Percentiles rank a stretch among this genome's conserved stretches.
phyloP scores from a whole-genome alignment of 2,329 filamentous ascomycete species.

The Phaeosphaeriaceae sp. region DNA sequence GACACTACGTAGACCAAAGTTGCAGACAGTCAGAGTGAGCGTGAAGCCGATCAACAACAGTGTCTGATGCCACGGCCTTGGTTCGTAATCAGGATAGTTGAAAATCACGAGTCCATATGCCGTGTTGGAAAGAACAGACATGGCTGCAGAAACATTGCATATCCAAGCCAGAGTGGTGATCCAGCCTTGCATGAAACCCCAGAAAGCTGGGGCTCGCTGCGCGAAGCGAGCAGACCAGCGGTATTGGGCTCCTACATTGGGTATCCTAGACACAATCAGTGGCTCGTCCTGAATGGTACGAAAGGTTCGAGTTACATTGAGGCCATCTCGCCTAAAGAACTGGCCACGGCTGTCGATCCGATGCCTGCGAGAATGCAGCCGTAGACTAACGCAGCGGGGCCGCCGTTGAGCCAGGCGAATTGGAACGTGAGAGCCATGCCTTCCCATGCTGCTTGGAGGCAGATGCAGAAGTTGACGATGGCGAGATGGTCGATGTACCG shows the following conservation, averaged over 20 bases:
- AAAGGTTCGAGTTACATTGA: too few species aligned
- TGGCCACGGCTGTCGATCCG: background rate
- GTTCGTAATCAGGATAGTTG: conserved; percentile 43
- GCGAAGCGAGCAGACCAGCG: conserved; percentile 28
- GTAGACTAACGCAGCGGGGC: background rate
- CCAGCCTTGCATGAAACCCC: conserved; percentile 41
- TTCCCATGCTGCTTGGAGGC: background rate
- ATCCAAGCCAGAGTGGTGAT: conserved; percentile 46
- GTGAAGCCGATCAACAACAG: conserved; percentile 53
- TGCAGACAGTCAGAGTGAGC: conserved; percentile 45
- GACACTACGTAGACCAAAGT: conserved; percentile 50
- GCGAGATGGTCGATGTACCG: background rate
- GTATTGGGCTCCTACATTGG: conserved; percentile 32
- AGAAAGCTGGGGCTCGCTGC: conserved; percentile 21
- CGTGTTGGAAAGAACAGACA: conserved; percentile 21
- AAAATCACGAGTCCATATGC: conserved; percentile 33
- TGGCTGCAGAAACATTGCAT: conserved; percentile 25
- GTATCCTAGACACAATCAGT: background rate
- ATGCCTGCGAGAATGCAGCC: background rate
- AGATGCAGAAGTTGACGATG: background rate
- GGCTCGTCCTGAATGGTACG: too few species aligned
- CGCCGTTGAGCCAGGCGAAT: background rate
- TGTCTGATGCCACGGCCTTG: conserved; percentile 55
- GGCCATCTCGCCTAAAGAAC: background rate
- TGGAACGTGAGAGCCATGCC: background rate